Conservation (phyloP, 148 eudicot species). For the Rhododendron simsii region DNA sequence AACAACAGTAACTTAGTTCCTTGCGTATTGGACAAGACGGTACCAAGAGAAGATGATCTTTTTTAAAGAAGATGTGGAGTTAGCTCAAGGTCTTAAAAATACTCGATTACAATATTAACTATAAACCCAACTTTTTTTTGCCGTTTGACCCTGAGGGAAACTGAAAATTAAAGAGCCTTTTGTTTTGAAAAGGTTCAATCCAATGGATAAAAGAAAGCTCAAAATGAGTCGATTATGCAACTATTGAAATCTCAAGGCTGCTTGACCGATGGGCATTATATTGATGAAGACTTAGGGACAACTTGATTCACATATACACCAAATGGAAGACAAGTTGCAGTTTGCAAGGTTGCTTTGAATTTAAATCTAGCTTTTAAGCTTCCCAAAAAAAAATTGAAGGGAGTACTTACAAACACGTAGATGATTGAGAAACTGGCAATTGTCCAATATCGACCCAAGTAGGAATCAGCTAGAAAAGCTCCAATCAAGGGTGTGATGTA, state of each 20-base stretch:
- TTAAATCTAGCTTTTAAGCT: background rate
- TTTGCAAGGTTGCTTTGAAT: background rate
- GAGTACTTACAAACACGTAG: conserved; percentile 8
- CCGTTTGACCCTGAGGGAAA: background rate
- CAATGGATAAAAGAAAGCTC: background rate
- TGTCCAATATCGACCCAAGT: conserved; percentile 11
- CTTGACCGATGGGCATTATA: background rate
- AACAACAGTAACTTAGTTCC: background rate
- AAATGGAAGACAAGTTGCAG: background rate
- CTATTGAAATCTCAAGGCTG: background rate
- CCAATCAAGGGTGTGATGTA: conserved; percentile 10
- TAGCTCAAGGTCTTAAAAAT: background rate
- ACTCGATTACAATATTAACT: background rate
- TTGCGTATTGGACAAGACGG: background rate
- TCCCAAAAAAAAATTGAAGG: background rate
- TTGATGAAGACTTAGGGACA: background rate
- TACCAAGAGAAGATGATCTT: background rate
- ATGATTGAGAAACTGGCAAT: conserved; percentile 9
- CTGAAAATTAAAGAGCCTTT: background rate
- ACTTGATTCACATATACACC: background rate
- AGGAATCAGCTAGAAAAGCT: conserved; percentile 12
- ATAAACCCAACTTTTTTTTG: background rate
- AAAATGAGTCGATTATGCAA: background rate
- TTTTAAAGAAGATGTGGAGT: background rate
- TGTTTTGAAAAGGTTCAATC: background rate